These are phyloP conservation scores for Blastocystis sp. DNA, from an alignment of 352 stramenopile species.

Conservation along the genomic window DNA sequence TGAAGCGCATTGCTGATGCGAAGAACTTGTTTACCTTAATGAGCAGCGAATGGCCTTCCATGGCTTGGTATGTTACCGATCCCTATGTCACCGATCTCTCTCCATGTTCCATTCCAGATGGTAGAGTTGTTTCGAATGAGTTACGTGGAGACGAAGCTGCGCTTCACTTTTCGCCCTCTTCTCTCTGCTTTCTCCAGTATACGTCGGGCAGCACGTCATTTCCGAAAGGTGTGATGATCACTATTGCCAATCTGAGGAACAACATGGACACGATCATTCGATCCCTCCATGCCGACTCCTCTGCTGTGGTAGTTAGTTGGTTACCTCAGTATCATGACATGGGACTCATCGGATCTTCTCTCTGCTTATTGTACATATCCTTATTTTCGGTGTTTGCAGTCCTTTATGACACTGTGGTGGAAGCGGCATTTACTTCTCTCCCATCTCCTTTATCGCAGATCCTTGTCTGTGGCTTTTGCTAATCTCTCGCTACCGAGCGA, in stretches of 20 bases:
- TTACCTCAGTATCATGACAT: conserved; percentile 98
- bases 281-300: conserved; percentile 76
- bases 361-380: conserved; percentile 48
- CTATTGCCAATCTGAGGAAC: conserved; percentile 89
- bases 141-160: conserved; percentile 29
- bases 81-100: conserved; percentile 17
- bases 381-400: background rate
- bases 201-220: conserved; percentile 92
- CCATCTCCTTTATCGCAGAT: conserved; percentile 90
- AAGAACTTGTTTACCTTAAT: conserved; percentile 69
- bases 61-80: conserved; percentile 68
- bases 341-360: conserved; percentile 90
- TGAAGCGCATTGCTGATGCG: background rate
- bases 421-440: conserved; percentile 90
- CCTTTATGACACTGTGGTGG: conserved; percentile 78
- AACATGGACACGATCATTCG: conserved; percentile 90
- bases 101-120: conserved; percentile 17
- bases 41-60: conserved; percentile 66
- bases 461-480: conserved; percentile 89
- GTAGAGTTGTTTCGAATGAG: background rate
- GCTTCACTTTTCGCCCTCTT: conserved; percentile 65
- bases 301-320: conserved; percentile 92
- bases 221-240: conserved; percentile 93
- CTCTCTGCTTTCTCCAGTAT: conserved; percentile 97
- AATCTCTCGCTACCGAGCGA: conserved; percentile 76